These are phyloP conservation scores for Decorospora gaudefroyi DNA, from an alignment of 2,329 filamentous ascomycete species.

Conservation along the genomic window DNA sequence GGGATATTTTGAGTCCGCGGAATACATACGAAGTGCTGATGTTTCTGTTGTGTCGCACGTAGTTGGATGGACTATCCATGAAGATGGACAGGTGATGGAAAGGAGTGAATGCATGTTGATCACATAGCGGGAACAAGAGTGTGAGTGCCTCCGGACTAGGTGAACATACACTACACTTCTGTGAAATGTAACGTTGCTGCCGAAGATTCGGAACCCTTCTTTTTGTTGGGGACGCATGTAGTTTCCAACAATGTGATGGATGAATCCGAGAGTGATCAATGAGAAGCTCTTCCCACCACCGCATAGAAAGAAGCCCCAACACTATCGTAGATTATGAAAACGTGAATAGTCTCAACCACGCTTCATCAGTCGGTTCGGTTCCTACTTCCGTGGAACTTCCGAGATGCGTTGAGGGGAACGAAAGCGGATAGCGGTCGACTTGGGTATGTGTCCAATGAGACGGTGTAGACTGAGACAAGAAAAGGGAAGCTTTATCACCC, in stretches of 20 bases:
- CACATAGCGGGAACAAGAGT: not conserved
- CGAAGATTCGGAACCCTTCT: too few species aligned
- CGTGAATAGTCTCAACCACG: not conserved
- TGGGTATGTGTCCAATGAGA: constrained; percentile 13
- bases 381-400: constrained; percentile 5
- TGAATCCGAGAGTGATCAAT: not conserved
- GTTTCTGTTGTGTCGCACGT: too few species aligned
- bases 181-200: not conserved
- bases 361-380: not conserved
- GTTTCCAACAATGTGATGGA: not conserved
- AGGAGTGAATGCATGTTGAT: too few species aligned
- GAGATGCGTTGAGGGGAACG: constrained; percentile 8
- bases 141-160: not conserved
- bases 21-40: too few species aligned
- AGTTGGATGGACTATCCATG: too few species aligned
- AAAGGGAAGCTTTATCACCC: constrained; percentile 13
- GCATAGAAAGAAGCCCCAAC: not conserved
- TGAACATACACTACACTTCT: not conserved
- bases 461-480: constrained; percentile 1
- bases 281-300: not conserved
- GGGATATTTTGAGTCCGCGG: too few species aligned
- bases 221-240: too few species aligned
- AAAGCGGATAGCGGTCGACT: constrained; percentile 9
- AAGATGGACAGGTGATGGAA: too few species aligned
- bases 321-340: too few species aligned